Evolutionary conservation across 176 grass and related monocot genomes (phyloP), one percentile per base, ranked within the genome.

Genomic region (Juncus effusus): DNA sequence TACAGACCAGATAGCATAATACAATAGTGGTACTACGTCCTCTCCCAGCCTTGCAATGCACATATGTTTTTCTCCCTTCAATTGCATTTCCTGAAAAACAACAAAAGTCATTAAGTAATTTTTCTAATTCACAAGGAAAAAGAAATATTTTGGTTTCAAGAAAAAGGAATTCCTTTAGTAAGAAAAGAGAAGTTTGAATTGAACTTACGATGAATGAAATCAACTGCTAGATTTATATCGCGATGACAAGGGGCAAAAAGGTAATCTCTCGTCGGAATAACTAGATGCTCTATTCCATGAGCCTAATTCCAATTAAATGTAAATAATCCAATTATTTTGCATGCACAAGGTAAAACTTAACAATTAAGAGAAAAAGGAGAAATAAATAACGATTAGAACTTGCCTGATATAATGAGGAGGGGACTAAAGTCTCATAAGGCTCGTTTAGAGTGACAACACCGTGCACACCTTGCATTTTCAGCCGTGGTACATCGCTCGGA

Each of bases 221-320:
- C 87, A 86, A 91, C 77, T 72, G 87, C 92, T 77, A 40, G 79
- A 66, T 69, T 79, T 65, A 91, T 96, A 69, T 91, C 84, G 64
- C 54, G 65, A 85, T 85, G 74, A 70, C 87, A 88, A 71, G 92
- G 87, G 58, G 92, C 92, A 83, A 91, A 96, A 62, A 96, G 59
- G 59, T 96, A 96, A 83, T 96, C 92, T 83, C 87, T 91, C 74
- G 92, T 96, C 68, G 85, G 84, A 79, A 96, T 87, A 63, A 96
- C 71, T 76, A 96, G 82, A 75, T 91, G 92, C 62, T 88, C 84
- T 42, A 96, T 91, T 56, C 85, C 87, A 62, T 61, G 60, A 65
- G 71, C 81, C 87, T 91, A 76, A 50, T 28, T 28, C 19, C 19
- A 28, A 28, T 28, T 28, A 28, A 28, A 28, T 28, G 1, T 28